phyloP scores from a whole-genome alignment of 495 filamentous ascomycete species.

The Glarea lozoyensis region DNA sequence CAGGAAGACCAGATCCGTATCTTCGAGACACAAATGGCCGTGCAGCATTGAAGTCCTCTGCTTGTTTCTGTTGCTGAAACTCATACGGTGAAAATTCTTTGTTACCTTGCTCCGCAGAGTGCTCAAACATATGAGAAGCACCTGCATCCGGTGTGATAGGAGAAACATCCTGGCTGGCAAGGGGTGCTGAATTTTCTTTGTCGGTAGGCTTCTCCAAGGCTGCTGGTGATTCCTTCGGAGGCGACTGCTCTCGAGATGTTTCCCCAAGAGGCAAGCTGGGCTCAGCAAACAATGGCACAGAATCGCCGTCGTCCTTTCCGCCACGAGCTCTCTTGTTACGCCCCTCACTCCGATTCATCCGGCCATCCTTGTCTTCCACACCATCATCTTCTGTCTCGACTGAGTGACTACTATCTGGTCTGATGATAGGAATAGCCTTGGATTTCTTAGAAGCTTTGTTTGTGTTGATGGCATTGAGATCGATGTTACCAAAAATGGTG shows the following conservation, averaged over 20 bases:
- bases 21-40: conserved; percentile 21
- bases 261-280: conserved; percentile 41
- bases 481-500: conserved; percentile 69
- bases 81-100: conserved; percentile 36
- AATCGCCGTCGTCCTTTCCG: conserved; percentile 49
- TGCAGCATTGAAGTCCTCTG: conserved; percentile 27
- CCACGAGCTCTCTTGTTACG: conserved; percentile 67
- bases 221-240: conserved; percentile 19
- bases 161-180: conserved; percentile 2
- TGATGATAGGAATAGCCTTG: conserved; percentile 76
- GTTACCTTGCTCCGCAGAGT: conserved; percentile 23
- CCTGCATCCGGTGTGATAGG: conserved; percentile 4
- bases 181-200: conserved; percentile 24
- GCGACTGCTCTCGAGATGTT: conserved; percentile 27
- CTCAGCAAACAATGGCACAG: conserved; percentile 60
- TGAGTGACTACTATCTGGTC: conserved; percentile 45
- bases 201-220: conserved; percentile 20
- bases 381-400: conserved; percentile 26
- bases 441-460: conserved; percentile 57
- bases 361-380: conserved; percentile 43
- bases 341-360: conserved; percentile 41
- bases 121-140: conserved; percentile 17
- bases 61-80: conserved; percentile 30
- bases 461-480: conserved; percentile 46
- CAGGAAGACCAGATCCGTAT: conserved; percentile 23